Conservation (phyloP, 257 asterid genomes). For the Solanum piurae region DNA sequence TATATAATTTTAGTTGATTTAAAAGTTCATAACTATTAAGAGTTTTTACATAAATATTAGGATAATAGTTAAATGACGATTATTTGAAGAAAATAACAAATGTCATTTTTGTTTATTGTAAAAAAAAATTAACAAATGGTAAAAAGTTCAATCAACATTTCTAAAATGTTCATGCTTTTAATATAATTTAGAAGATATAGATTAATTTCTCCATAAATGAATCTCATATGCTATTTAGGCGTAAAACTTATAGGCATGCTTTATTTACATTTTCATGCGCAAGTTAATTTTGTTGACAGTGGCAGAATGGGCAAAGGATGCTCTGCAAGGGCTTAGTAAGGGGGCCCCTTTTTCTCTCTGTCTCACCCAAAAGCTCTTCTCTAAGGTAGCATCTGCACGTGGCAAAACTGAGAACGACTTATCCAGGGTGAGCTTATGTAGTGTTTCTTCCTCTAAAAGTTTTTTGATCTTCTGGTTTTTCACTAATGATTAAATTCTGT, state of each 20-base stretch:
- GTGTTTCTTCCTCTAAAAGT: background rate
- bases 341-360: slow-evolving; percentile 93
- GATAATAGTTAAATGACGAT: background rate
- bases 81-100: background rate
- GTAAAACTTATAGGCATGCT: background rate
- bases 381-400: slow-evolving; percentile 70
- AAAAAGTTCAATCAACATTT: background rate
- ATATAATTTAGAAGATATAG: background rate
- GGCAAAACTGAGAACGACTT: slow-evolving; percentile 39
- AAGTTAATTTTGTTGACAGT: slow-evolving; percentile 29
- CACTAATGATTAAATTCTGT: background rate
- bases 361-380: slow-evolving; percentile 67
- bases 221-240: background rate
- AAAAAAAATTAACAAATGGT: background rate
- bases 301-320: slow-evolving; percentile 97
- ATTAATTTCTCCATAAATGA: background rate
- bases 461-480: background rate
- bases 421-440: slow-evolving; percentile 42
- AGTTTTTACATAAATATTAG: background rate
- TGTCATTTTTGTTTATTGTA: background rate
- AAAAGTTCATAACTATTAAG: background rate
- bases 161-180: background rate
- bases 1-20: background rate
- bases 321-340: slow-evolving; percentile 76
- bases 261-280: background rate